Percentiles rank a stretch among this genome's conserved stretches.
phyloP scores from a whole-genome alignment of 192 early-diverging fungal genomes.

The Backusella tuberculispora region DNA sequence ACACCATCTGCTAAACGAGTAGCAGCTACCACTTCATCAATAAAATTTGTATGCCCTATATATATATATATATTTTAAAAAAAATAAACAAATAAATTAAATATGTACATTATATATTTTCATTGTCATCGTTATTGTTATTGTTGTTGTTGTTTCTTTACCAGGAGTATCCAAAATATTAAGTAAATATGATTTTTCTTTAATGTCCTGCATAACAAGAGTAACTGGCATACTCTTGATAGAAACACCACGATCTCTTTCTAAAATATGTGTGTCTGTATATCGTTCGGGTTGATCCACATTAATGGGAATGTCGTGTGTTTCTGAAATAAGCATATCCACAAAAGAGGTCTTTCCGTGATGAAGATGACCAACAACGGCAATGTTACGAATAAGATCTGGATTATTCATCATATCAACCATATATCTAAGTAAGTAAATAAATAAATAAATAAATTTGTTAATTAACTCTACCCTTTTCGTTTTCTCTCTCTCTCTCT shows the following conservation, averaged over 20 bases:
- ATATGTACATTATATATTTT: not conserved
- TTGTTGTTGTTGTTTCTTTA: conserved; percentile 26
- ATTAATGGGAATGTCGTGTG: conserved; percentile 66
- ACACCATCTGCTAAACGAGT: conserved; percentile 89
- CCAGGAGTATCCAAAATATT: conserved; percentile 94
- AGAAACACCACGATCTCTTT: conserved; percentile 85
- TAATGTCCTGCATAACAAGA: conserved; percentile 85
- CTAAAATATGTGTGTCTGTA: conserved; percentile 92
- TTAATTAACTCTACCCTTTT: not conserved
- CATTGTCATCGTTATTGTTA: not conserved
- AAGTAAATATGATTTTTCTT: conserved; percentile 86
- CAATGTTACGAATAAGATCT: conserved; percentile 85
- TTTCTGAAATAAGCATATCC: conserved; percentile 90
- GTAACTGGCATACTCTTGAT: conserved; percentile 96
- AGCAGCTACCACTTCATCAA: conserved; percentile 90
- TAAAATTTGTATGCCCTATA: conserved; percentile 90
- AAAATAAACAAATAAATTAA: not conserved
- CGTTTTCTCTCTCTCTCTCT: too few relatives aligned
- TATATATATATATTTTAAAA: not conserved
- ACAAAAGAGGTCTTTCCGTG: conserved; percentile 97
- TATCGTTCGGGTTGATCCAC: conserved; percentile 72
- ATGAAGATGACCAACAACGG: conserved; percentile 92
- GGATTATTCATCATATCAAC: conserved; percentile 83
- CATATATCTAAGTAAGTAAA: conserved; percentile 64
- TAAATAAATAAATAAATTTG: not conserved